Evolutionary conservation across 2,329 filamentous ascomycete genomes (phyloP), one percentile per base, ranked within the genome.

Genomic region (Lasiodiplodia gonubiensis): DNA sequence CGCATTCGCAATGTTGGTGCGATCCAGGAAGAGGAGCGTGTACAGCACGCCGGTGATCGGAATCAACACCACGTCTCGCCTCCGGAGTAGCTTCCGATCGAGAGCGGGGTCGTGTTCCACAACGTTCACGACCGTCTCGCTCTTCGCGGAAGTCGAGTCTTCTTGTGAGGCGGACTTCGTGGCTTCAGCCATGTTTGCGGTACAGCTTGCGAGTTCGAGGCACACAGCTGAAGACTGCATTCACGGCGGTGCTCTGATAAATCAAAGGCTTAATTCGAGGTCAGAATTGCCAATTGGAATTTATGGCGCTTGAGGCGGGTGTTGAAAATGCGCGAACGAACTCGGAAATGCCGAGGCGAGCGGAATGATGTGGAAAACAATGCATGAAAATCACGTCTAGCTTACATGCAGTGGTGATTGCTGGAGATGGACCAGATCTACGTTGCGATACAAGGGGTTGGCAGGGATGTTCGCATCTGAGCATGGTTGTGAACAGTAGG

Each of bases 81-180:
- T 89, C 73, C 86, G 82, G 14, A 89, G 59, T 25, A 63, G 59
- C 30, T 63, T 63, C 21, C 42, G 59, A 25, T 63, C 59, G 7
- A 63, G 16, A 35, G 59, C 59, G 59, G 39, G 59, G 42, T 63
- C 39, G 39, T 51, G 25, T 3, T 63, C 39, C 27, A n/a, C 59
- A 11, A 48, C 12, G 4, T 60, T 12, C 12, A 23, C 55, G 23
- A 46, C 8, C n/a, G n/a, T 23, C 11, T 48, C 42, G 12, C 42
- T 30, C 23, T 14, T 14, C 1, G 11, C 55, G 7, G 25, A 30
- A 11, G n/a, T 49, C 23, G 25, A 61, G 57, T 61, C 57, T 25
- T 61, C 59, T 16, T 63, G 55, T n/a, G 55, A 16, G 18, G 18
- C 37, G 25, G 55, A 14, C 25, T 60, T 46, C 25, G 21, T 60